Conservation (phyloP, 2,329 filamentous ascomycete genomes). For the Akanthomyces lecanii region DNA sequence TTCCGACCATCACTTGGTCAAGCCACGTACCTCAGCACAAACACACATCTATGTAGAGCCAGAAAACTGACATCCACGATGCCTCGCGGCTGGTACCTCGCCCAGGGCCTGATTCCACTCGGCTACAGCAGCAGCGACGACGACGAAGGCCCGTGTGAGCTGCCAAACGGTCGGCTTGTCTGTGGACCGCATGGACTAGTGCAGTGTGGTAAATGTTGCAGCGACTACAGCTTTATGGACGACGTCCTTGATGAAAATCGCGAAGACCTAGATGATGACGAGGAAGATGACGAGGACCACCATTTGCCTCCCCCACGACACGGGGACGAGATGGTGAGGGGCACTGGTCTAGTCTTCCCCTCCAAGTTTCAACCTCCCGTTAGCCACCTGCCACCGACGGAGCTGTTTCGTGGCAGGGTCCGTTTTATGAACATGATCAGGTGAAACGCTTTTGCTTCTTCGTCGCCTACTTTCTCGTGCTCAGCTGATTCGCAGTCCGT, state of each 20-base stretch:
- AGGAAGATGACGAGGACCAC: neutral
- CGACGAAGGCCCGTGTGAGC: conserved; percentile 30
- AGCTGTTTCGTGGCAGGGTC: conserved; percentile 25
- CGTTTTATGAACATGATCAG: conserved; percentile 17
- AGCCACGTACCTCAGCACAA: neutral
- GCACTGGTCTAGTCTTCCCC: conserved; percentile 24
- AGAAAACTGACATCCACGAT: conserved; percentile 11
- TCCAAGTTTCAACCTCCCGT: conserved; percentile 28
- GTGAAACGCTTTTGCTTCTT: conserved; percentile 18
- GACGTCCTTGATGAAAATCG: conserved; percentile 23
- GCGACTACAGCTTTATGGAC: conserved; percentile 35
- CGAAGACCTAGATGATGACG: conserved; percentile 16
- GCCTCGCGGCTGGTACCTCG: conserved; percentile 18
- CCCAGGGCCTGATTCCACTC: conserved; percentile 17
- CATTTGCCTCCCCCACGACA: neutral
- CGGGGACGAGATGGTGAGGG: neutral
- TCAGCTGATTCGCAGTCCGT: conserved; percentile 9
- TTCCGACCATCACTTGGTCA: too few species aligned
- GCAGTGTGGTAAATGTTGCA: conserved; percentile 29
- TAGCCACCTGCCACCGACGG: conserved; percentile 20
- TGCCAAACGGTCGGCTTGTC: conserved; percentile 33
- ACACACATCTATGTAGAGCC: neutral
- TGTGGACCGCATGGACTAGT: conserved; percentile 32
- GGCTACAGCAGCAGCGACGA: conserved; percentile 26
- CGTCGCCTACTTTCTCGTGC: neutral